Evolutionary conservation across 192 early-diverging fungal species (phyloP), one percentile per base, ranked within the genome.

Genomic region (Coemansia erecta): DNA sequence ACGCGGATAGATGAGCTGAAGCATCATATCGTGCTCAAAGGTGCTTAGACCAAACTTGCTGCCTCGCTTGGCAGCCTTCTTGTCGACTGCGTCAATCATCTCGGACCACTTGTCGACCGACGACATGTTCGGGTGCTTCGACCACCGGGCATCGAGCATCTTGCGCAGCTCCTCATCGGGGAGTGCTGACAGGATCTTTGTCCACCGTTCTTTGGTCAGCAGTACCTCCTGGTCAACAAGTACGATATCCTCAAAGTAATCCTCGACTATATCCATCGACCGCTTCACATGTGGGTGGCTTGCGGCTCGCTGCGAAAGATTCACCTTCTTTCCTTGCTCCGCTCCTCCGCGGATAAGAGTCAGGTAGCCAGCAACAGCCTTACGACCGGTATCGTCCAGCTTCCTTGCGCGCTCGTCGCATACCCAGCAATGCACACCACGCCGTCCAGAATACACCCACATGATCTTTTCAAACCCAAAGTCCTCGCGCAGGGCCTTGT

Each of bases 371-470:
- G 94, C 89, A 42, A 98, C 89, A 0, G 94, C 88, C 33, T 85
- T 84, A 48, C 96, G 78, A n/a, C 83, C 84, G 9, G 90, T 85
- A 49, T 90, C 85, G 50, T 83, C 85, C 59, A 98, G 66, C 57
- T 83, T 70, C 8, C 92, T 83, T 5, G 96, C 96, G 12, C 85
- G 75, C 53, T 93, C 89, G 68, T 98, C 96, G 51, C 87, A 90
- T 18, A 98, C 88, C 96, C 96, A 98, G 81, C 94, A 96, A 85
- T 98, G 96, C 39, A 97, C 91, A 64, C 96, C 96, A 72, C 96
- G 92, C 53, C 96, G 89, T 56, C 96, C 96, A 59, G 87, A 90
- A 58, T 94, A 98, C 4, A 95, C 92, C 96, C 96, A 98, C 43
- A 98, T 72, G 9, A 95, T 59, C 45, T 96, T 85, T 58, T 89